Base-by-base conservation (phyloP, 1,139 yeast species). In the Pichia sp. region DNA sequence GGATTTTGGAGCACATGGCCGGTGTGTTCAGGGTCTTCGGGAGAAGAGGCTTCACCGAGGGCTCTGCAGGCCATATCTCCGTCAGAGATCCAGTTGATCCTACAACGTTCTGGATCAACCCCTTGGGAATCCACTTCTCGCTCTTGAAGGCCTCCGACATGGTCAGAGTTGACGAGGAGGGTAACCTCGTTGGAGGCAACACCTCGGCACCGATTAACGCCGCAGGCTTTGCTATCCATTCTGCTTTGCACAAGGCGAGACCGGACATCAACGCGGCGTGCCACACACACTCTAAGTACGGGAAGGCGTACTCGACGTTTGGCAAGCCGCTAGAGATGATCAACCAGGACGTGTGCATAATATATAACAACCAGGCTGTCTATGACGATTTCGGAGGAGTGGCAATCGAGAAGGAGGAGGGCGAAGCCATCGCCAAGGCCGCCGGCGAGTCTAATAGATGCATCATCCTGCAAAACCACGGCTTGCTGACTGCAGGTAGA, bases 181-280 rank as follows among this genome's bases (percentile, higher is more conserved):
- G 93, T 41, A 81, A 85, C 56, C 49, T 59, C 2, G 79, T 83
- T 60, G 80, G 78, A 61, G 68, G 67, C 31, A 61, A 61, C 50
- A 60, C 56, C 16, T 75, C 73, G 24, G 84, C 92, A 1, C 60
- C 61, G 14, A 80, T 87, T 57, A 87, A 87, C 65, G 82, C 87
- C 33, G 95, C 95, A 2, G 95, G 95, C 0, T 87, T 87, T 73
- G 81, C 83, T 58, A 87, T 87, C 69, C 95, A 87, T 65, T 81
- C 87, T 1, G 91, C 88, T 17, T 68, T 87, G 41, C 95, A 87
- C 72, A 78, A 77, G 65, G 87, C 89, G 7, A 77, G 95, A 58
- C 93, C 92, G 2, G 92, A 87, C 62, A 85, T 87, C 20, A 75
- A 82, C 63, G 93, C 95, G 24, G 95, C 95, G 2, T 85, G 93